Percentiles rank a stretch among this genome's conserved stretches.
These are phyloP conservation scores for Coemansia sp. DNA, from an alignment of 192 early-diverging fungal species.

Conservation along the genomic window DNA sequence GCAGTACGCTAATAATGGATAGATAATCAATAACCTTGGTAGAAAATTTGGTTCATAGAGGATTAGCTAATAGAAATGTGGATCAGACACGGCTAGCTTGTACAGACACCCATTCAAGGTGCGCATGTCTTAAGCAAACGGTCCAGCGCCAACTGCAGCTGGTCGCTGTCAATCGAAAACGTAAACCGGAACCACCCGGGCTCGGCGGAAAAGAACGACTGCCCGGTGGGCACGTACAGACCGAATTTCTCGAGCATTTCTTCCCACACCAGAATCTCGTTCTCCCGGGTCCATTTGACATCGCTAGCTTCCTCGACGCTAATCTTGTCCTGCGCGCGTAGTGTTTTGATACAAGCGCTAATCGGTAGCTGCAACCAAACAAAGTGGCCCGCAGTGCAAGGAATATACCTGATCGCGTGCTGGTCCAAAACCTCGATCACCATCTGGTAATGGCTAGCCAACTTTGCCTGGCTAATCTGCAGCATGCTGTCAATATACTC, in stretches of 20 bases:
- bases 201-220: slow-evolving; percentile 58
- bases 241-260: slow-evolving; percentile 47
- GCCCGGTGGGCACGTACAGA: slow-evolving; percentile 66
- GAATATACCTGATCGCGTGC: slow-evolving; percentile 54
- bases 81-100: too few relatives aligned
- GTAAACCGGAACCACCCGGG: slow-evolving; percentile 66
- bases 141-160: slow-evolving; percentile 51
- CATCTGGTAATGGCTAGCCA: slow-evolving; percentile 54
- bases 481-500: slow-evolving; percentile 60
- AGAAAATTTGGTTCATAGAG: too few relatives aligned
- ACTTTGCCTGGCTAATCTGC: slow-evolving; percentile 51
- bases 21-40: too few relatives aligned
- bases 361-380: slow-evolving; percentile 54
- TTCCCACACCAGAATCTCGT: slow-evolving; percentile 54
- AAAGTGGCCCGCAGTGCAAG: slow-evolving; percentile 69
- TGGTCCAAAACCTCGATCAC: slow-evolving; percentile 40
- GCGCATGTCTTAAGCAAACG: slow-evolving; percentile 31
- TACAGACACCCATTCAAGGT: background rate
- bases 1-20: too few relatives aligned
- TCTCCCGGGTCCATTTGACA: slow-evolving; percentile 31
- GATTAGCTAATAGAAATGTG: background rate
- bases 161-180: slow-evolving; percentile 52
- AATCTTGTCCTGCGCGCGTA: slow-evolving; percentile 20
- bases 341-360: slow-evolving; percentile 34
- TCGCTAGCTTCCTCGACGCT: background rate